These are phyloP conservation scores for Pseudevernia furfuracea DNA, from an alignment of 495 filamentous ascomycete genomes.

Conservation along the genomic window DNA sequence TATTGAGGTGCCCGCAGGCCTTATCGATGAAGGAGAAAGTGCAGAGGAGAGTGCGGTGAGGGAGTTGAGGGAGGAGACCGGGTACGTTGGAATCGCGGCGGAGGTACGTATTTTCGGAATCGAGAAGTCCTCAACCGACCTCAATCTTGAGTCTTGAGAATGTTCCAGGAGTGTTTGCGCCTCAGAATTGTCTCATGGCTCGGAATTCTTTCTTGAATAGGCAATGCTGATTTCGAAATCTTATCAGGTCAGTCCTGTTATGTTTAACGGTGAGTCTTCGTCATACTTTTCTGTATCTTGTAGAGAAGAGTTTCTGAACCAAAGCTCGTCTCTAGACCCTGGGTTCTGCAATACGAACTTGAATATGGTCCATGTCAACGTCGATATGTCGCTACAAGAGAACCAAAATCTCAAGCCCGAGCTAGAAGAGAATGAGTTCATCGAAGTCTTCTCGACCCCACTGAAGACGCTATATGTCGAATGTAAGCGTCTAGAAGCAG, in stretches of 20 bases:
- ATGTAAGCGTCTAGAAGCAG: constrained; percentile 57
- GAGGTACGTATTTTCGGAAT: too few species aligned
- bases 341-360: constrained; percentile 89
- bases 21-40: constrained; percentile 76
- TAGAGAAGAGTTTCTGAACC: not conserved
- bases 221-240: too few species aligned
- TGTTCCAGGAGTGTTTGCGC: too few species aligned
- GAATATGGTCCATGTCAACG: constrained; percentile 69
- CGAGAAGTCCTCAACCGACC: too few species aligned
- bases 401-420: constrained; percentile 65
- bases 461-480: constrained; percentile 58
- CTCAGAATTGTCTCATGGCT: too few species aligned
- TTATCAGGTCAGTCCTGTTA: constrained; percentile 57
- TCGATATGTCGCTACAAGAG: constrained; percentile 64
- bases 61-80: constrained; percentile 93
- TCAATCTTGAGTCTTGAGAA: constrained; percentile 57
- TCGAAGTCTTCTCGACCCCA: constrained; percentile 71
- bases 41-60: constrained; percentile 71
- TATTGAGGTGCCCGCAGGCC: constrained; percentile 79
- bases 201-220: too few species aligned
- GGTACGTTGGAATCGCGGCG: constrained; percentile 65
- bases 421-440: constrained; percentile 84
- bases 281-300: not conserved
- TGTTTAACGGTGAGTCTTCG: constrained; percentile 66
- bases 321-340: constrained; percentile 37